Percentiles rank a stretch among this genome's conserved stretches.
Conservation (phyloP, 202 grass and related monocot species). For the Carex arenaria region DNA sequence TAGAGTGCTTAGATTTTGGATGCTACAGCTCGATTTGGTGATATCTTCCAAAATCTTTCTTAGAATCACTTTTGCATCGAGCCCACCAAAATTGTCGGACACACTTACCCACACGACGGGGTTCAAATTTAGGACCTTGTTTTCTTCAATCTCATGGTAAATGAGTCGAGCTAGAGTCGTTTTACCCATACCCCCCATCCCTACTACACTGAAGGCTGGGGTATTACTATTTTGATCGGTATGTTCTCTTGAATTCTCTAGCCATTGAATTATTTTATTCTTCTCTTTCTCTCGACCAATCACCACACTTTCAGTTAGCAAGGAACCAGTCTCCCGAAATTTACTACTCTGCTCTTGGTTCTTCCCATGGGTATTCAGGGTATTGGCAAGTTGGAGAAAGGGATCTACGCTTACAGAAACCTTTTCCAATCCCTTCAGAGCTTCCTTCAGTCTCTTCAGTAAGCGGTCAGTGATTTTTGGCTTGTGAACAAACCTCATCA, state of each 20-base stretch:
- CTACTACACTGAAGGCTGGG: slow-evolving; percentile 27
- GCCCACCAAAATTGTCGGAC: slow-evolving; percentile 29
- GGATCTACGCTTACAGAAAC: not conserved
- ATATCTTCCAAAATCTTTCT: slow-evolving; percentile 47
- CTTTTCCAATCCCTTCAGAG: slow-evolving; percentile 29
- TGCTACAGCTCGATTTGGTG: not conserved
- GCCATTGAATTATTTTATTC: slow-evolving; percentile 1
- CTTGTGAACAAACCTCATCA: not conserved
- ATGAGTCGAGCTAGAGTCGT: slow-evolving; percentile 34
- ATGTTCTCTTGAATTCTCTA: not conserved
- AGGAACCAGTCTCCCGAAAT: slow-evolving; percentile 25
- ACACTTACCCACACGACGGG: slow-evolving; percentile 39
- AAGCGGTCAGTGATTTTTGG: not conserved
- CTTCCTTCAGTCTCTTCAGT: slow-evolving; percentile 12
- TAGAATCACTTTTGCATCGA: slow-evolving; percentile 23
- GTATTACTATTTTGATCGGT: not conserved
- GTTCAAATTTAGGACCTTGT: not conserved
- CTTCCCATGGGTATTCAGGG: not conserved
- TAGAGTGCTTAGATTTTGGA: slow-evolving; percentile 16
- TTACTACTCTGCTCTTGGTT: not conserved
- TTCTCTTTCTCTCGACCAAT: slow-evolving; percentile 25
- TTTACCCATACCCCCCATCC: slow-evolving; percentile 48
- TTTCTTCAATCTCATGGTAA: slow-evolving; percentile 4
- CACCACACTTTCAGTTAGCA: slow-evolving; percentile 5
- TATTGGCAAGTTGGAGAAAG: not conserved